Evolutionary conservation across 192 early-diverging fungal species (phyloP).

Genomic region (Geranomyces variabilis): DNA sequence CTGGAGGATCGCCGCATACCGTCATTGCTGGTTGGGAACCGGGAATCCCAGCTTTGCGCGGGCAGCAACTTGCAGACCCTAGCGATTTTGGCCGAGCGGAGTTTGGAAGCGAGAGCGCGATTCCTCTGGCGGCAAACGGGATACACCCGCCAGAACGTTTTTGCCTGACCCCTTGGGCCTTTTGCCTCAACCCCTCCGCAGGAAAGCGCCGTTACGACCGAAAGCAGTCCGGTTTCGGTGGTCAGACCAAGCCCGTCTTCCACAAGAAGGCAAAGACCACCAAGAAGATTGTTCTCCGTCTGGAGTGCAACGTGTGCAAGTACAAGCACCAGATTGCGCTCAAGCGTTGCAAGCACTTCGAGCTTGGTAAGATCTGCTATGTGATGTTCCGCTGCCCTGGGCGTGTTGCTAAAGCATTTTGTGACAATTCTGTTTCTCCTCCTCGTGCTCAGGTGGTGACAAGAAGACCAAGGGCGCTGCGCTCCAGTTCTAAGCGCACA

Average conservation of each 20-base stretch:
- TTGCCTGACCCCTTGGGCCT: too few species aligned
- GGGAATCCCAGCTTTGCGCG: too few species aligned
- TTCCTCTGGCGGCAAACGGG: too few species aligned
- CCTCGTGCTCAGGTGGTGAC: conserved; percentile 68
- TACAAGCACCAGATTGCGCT: conserved; percentile 96
- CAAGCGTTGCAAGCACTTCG: conserved; percentile 99
- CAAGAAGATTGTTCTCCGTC: conserved; percentile 98
- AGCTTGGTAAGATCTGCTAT: conserved; percentile 69
- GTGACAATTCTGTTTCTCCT: not conserved
- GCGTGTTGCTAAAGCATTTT: not conserved
- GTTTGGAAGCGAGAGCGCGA: too few species aligned
- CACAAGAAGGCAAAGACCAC: conserved; percentile 99
- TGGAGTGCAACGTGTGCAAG: conserved; percentile 99
- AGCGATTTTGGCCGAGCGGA: too few species aligned
- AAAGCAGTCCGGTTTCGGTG: conserved; percentile 99
- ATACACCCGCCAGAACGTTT: too few species aligned
- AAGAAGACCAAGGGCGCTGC: conserved; percentile 92
- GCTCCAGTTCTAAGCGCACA: conserved; percentile 77
- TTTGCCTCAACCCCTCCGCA: conserved; percentile 1
- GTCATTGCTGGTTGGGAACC: too few species aligned
- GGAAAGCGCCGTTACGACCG: conserved; percentile 79
- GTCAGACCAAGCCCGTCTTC: conserved; percentile 99
- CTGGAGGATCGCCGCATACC: too few species aligned
- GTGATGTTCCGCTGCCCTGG: too few species aligned
- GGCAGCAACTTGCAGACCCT: too few species aligned